Percentiles rank a stretch among this genome's conserved stretches.
These are phyloP conservation scores for Backusella tarrabulga DNA, from an alignment of 192 early-diverging fungal species.

Conservation along the genomic window DNA sequence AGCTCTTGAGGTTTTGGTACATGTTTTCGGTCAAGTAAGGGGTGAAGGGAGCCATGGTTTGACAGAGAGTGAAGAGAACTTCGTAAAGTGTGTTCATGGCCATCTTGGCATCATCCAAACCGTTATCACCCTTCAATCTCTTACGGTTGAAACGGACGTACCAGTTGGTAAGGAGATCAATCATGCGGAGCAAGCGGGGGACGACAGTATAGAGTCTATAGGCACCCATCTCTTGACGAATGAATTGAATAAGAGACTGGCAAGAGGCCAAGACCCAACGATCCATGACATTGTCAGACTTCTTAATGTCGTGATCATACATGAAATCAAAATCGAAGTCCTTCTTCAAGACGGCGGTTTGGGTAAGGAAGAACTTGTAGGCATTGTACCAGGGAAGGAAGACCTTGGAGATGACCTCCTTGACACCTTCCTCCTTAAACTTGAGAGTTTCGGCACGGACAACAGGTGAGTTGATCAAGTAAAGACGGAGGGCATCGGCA, in stretches of 20 bases:
- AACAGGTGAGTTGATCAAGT: conserved; percentile 96
- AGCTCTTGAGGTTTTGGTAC: conserved; percentile 90
- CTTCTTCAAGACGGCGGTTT: conserved; percentile 88
- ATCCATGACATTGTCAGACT: conserved; percentile 94
- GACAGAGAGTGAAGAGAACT: conserved; percentile 87
- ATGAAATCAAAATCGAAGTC: conserved; percentile 75
- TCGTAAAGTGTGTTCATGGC: conserved; percentile 97
- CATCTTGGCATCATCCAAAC: conserved; percentile 77
- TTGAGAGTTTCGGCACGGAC: conserved; percentile 93
- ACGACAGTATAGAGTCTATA: conserved; percentile 99
- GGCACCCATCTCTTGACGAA: conserved; percentile 88
- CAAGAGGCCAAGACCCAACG: conserved; percentile 95
- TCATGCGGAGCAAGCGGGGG: conserved; percentile 82
- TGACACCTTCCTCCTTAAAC: conserved; percentile 98
- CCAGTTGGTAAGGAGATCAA: conserved; percentile 98
- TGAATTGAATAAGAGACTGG: conserved; percentile 92
- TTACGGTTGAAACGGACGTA: conserved; percentile 98
- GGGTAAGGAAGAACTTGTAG: conserved; percentile 93
- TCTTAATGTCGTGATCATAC: conserved; percentile 71
- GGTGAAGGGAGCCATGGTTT: conserved; percentile 95
- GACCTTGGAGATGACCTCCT: conserved; percentile 90
- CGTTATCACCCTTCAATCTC: conserved; percentile 94
- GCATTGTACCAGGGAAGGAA: conserved; percentile 99
- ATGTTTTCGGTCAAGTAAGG: conserved; percentile 97
- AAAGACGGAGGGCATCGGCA: conserved; percentile 92